These are phyloP conservation scores for Starmerella lactis-condensi DNA, from an alignment of 805 yeast genomes.

Conservation along the genomic window DNA sequence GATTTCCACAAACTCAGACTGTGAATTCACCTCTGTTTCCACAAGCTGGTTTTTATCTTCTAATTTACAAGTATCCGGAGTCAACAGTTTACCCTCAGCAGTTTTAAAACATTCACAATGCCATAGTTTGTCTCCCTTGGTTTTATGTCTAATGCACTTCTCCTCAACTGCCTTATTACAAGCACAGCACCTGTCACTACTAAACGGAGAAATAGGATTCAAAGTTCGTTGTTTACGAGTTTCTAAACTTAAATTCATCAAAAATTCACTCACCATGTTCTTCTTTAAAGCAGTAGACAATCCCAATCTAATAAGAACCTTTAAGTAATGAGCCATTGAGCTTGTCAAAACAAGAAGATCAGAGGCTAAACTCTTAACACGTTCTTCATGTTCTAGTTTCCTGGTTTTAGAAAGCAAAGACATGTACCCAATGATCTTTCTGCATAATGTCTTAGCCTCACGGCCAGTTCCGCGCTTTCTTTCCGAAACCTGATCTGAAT, in stretches of 20 bases:
- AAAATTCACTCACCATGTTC: constrained; percentile 45
- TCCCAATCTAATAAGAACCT: constrained; percentile 65
- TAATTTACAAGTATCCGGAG: constrained; percentile 4
- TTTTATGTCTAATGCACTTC: constrained; percentile 34
- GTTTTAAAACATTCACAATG: constrained; percentile 62
- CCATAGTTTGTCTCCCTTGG: constrained; percentile 50
- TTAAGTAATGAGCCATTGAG: constrained; percentile 80
- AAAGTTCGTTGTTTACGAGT: constrained; percentile 28
- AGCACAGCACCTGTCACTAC: constrained; percentile 56
- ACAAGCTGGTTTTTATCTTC: constrained; percentile 4
- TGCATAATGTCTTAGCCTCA: constrained; percentile 74
- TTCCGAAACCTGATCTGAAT: background rate
- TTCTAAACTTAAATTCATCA: constrained; percentile 29
- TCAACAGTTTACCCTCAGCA: constrained; percentile 17
- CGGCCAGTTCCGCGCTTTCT: constrained; percentile 17
- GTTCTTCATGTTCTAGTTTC: constrained; percentile 8
- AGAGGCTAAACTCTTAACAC: constrained; percentile 16
- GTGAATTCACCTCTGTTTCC: background rate
- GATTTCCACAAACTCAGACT: constrained; percentile 34
- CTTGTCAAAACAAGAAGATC: constrained; percentile 61
- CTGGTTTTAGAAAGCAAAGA: constrained; percentile 55
- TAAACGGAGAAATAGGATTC: constrained; percentile 19
- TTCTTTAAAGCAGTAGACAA: constrained; percentile 55
- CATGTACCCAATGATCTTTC: constrained; percentile 75
- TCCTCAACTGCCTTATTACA: constrained; percentile 73